Conservation (phyloP, 441 rosid genomes). For the Oxalis stricta region DNA sequence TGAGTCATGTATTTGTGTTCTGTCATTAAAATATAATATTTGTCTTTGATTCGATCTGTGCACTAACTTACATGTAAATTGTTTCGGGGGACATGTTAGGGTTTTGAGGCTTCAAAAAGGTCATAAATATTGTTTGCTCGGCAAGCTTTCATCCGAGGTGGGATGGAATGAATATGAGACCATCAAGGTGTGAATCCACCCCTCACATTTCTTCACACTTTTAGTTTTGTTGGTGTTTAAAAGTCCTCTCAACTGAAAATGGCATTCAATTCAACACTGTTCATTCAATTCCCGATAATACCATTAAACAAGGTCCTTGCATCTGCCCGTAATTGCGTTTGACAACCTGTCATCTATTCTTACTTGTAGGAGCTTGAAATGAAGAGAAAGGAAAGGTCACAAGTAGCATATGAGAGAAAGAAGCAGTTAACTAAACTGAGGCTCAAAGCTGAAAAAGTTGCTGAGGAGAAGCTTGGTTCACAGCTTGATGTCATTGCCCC, state of each 20-base stretch:
- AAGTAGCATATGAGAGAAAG: conserved; percentile 53
- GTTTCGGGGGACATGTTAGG: conserved; percentile 19
- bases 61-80: background rate
- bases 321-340: too few species aligned
- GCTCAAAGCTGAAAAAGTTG: conserved; percentile 53
- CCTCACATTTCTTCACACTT: background rate
- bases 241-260: too few species aligned
- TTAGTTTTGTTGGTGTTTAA: too few species aligned
- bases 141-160: conserved; percentile 66
- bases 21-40: background rate
- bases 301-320: too few species aligned
- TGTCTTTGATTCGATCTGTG: background rate
- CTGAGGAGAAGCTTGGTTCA: conserved; percentile 67
- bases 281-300: too few species aligned
- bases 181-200: conserved; percentile 34
- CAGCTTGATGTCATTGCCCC: conserved; percentile 49
- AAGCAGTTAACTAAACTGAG: conserved; percentile 61
- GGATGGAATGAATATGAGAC: conserved; percentile 85
- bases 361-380: conserved; percentile 72
- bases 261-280: too few species aligned
- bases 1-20: conserved; percentile 8
- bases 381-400: conserved; percentile 68
- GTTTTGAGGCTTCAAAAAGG: conserved; percentile 85
- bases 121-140: conserved; percentile 61
- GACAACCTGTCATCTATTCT: too few species aligned